A percentile compares a stretch with the other conserved stretches of the same genome.
Conservation (phyloP, 2,329 filamentous ascomycete species). For the Biscogniauxia marginata region DNA sequence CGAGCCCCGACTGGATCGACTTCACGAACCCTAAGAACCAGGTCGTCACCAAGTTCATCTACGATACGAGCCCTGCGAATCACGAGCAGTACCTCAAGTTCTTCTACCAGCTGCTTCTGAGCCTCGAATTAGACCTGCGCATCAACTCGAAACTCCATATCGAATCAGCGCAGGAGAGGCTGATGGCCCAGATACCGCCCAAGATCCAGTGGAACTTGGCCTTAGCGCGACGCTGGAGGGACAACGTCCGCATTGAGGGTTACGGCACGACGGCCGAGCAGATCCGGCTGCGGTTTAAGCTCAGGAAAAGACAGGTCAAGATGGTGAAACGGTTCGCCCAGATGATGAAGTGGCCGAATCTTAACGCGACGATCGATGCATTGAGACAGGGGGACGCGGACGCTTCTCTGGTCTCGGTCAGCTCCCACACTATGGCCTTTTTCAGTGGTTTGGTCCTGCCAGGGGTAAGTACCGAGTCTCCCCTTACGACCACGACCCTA, state of each 20-base stretch:
- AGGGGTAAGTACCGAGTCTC: constrained; percentile 48
- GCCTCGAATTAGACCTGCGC: constrained; percentile 68
- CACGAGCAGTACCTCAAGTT: constrained; percentile 61
- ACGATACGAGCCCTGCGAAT: constrained; percentile 56
- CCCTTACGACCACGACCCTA: neutral
- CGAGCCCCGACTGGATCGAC: constrained; percentile 70
- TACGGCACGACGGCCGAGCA: constrained; percentile 54
- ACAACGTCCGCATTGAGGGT: constrained; percentile 65
- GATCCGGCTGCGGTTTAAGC: constrained; percentile 62
- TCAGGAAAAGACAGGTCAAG: constrained; percentile 67
- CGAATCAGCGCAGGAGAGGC: constrained; percentile 63
- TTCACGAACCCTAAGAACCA: constrained; percentile 70
- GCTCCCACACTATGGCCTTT: constrained; percentile 73
- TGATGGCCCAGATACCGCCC: constrained; percentile 64
- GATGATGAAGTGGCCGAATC: constrained; percentile 76
- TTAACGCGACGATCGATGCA: constrained; percentile 60
- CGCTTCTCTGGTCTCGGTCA: constrained; percentile 56
- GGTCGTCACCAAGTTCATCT: constrained; percentile 71
- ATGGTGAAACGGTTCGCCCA: constrained; percentile 67
- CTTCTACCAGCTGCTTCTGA: constrained; percentile 75
- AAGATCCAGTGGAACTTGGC: constrained; percentile 72
- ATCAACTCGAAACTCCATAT: constrained; percentile 62
- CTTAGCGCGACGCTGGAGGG: constrained; percentile 70
- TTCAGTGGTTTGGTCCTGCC: constrained; percentile 73
- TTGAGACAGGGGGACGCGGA: constrained; percentile 61